Evolutionary conservation across 2,329 filamentous ascomycete genomes (phyloP), one percentile per base, ranked within the genome.

Genomic region (Pezicula neosporulosa): DNA sequence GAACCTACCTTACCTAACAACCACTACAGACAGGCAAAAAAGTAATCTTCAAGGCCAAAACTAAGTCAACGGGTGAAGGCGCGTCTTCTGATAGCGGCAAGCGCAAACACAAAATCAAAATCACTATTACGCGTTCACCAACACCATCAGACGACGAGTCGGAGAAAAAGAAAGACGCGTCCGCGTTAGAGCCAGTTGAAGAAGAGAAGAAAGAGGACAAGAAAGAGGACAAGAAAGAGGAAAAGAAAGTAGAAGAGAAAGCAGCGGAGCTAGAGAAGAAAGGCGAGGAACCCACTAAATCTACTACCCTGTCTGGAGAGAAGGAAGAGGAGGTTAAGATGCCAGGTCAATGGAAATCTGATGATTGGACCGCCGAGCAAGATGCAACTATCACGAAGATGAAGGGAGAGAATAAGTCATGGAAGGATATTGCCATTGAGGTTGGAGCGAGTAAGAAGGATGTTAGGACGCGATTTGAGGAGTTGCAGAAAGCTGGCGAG

Each of bases 341-440:
- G 42, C 42, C 42, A 47, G 27, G 42, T 30, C 18, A 44, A 41
- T 7, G 51, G 38, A 24, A 44, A n/a, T 24, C 19, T 27, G 42
- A 35, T n/a, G 49, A 24, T 37, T 64, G 61, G 61, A 62, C 57
- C 2, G 21, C 43, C n/a, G 56, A 55, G n/a, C 56, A 65, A 56
- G 63, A 65, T 35, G 44, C 43, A 2, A 59, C 55, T 41, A 55
- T 66, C 30, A 52, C 48, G 15, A 45, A 53, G 4, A 58, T 64
- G 58, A 65, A 66, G 51, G 51, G 46, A 6, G 54, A 52, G 10
- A 60, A 60, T 5, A 56, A 58, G 38, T 47, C 52, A 12, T 62
- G 60, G 60, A 61, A 59, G 44, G 56, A 60, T 5, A 63, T 64
- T 27, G 48, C 51, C 3, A 37, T 38, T 6, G 58, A 15, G 19